Evolutionary conservation across 192 early-diverging fungal genomes (phyloP), one percentile per base, ranked within the genome.

Genomic region (Mortierella hygrophila): DNA sequence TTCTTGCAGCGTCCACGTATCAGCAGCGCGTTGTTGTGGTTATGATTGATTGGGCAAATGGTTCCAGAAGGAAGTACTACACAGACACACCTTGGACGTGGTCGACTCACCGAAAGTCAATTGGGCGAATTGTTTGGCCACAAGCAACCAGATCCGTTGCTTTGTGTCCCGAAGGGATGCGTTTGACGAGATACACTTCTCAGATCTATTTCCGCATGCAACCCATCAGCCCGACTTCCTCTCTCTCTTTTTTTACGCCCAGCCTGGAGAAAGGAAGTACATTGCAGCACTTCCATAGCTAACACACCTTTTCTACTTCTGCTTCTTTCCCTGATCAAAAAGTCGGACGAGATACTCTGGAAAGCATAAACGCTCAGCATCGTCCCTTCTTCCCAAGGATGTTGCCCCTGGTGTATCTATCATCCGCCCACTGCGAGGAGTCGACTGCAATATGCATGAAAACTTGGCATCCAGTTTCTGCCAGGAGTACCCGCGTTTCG

Each of bases 401-500:
- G 69, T 89, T 37, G 89, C 80, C n/a, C 96, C 96, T 5, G 94
- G 94, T 11, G 98, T 99, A 23, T 94, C 98, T 0, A 96, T 99
- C 72, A 90, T 99, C 76, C 92, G 98, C 6, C 98, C 98, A 16
- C 85, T 99, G 10, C 99, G 99, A 80, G 98, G 98, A 26, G 81
- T 98, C 23, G 98, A 99, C 81, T 86, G 88, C 57, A 94, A 97
- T 82, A 88, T 99, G 87, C 82, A 88, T 21, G 94, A 93, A 32
- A 98, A 97, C 78, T 89, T 99, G 37, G 89, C 89, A 40, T 97
- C 97, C 9, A 94, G 95, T 38, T 98, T 99, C 85, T 72, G 82
- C 32, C 97, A 97, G 73, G 88, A 93, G 55, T 99, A 99, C 88
- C 96, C 97, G 6, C 83, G 84, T 23, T 94, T 96, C 68, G 97